Percentiles rank a stretch among this genome's conserved stretches.
phyloP scores from a whole-genome alignment of 805 yeast genomes.

The Candida chauliodis region DNA sequence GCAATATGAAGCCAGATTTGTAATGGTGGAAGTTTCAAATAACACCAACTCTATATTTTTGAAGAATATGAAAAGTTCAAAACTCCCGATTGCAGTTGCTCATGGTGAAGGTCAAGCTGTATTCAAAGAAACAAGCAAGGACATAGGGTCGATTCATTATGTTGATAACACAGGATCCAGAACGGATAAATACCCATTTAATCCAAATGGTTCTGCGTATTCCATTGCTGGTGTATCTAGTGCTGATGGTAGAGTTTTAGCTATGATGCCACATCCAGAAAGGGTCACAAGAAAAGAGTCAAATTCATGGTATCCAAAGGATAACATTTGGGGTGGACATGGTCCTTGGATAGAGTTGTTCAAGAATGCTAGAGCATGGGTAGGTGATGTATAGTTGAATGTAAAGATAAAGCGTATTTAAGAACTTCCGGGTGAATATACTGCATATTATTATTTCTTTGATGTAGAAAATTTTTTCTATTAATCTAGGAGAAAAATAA shows the following conservation, averaged over 20 bases:
- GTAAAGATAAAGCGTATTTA: neutral
- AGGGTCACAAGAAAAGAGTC: conserved; percentile 85
- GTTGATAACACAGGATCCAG: conserved; percentile 87
- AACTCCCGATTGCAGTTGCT: conserved; percentile 94
- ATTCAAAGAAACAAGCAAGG: conserved; percentile 48
- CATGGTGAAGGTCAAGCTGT: conserved; percentile 97
- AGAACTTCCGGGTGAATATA: conserved; percentile 1
- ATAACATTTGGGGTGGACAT: conserved; percentile 67
- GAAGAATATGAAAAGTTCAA: conserved; percentile 88
- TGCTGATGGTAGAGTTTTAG: conserved; percentile 91
- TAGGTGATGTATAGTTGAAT: conserved; percentile 42
- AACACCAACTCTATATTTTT: conserved; percentile 66
- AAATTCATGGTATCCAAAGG: conserved; percentile 83
- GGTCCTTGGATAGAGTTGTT: conserved; percentile 97
- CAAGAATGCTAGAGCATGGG: conserved; percentile 93
- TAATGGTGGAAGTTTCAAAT: conserved; percentile 74
- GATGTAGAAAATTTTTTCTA: neutral
- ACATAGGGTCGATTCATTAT: conserved; percentile 69
- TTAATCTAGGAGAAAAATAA: too few relatives aligned
- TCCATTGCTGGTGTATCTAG: conserved; percentile 92
- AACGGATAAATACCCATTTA: conserved; percentile 83
- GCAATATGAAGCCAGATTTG: conserved; percentile 94
- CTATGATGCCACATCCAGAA: conserved; percentile 99
- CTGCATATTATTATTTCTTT: neutral
- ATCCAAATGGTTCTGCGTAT: conserved; percentile 93